Percentiles rank a stretch among this genome's conserved stretches.
Evolutionary conservation across 1,284 basidiomycete genomes (phyloP).

Genomic region (Pseudozyma tsukubaensis): DNA sequence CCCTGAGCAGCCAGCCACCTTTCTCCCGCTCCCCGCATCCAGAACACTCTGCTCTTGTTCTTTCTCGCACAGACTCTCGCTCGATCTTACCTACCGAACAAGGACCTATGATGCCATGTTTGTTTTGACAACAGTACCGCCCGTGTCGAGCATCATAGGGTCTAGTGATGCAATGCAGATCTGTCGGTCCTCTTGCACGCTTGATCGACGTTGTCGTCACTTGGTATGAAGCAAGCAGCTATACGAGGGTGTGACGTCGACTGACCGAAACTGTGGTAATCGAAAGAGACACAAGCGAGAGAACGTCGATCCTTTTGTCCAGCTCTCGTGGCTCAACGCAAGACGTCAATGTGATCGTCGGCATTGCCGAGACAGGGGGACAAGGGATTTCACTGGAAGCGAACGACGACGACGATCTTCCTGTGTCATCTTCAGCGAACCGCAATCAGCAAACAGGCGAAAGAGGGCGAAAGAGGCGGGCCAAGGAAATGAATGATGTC

Average conservation of each 20-base stretch:
- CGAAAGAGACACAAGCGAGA: neutral
- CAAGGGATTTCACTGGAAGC: neutral
- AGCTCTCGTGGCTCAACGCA: too few species aligned
- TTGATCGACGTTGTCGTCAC: neutral
- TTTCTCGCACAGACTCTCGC: too few species aligned
- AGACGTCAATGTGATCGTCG: too few species aligned
- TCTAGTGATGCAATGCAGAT: neutral
- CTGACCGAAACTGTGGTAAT: neutral
- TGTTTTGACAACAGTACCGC: neutral
- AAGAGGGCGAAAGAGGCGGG: too few species aligned
- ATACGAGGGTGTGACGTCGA: too few species aligned
- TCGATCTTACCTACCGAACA: neutral
- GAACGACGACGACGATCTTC: constrained; percentile 6
- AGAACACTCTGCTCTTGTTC: too few species aligned
- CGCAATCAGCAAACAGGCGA: too few species aligned
- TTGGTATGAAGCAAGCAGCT: neutral
- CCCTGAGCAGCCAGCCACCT: neutral
- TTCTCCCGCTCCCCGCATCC: neutral
- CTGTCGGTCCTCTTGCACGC: neutral
- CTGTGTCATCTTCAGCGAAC: neutral
- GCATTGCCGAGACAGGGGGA: neutral
- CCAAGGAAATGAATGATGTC: constrained; percentile 1
- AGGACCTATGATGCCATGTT: neutral
- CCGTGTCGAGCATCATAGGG: too few species aligned
- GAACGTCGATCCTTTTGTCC: neutral